phyloP scores from a whole-genome alignment of 441 rosid species.

The Gossypium schwendimanii region DNA sequence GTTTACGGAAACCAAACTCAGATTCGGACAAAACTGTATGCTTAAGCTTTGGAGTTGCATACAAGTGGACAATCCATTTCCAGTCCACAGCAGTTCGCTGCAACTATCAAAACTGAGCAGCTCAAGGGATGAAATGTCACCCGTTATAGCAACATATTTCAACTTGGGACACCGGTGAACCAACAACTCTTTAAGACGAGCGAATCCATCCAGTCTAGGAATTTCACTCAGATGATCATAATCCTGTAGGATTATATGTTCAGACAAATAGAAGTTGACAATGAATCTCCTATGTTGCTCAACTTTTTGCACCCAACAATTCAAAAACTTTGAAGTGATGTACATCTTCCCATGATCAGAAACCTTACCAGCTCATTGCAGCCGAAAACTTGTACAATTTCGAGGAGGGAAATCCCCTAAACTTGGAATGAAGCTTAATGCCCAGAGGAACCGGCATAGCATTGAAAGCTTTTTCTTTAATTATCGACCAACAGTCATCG shows the following conservation, averaged over 20 bases:
- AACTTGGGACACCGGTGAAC: not conserved
- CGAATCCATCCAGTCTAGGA: not conserved
- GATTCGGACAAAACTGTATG: not conserved
- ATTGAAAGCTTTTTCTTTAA: constrained; percentile 3
- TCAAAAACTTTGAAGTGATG: not conserved
- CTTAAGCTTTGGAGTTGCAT: not conserved
- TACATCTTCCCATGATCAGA: not conserved
- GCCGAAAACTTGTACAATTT: not conserved
- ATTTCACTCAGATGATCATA: not conserved
- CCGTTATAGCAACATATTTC: not conserved
- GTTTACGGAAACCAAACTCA: not conserved
- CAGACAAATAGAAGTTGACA: not conserved
- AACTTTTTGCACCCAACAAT: not conserved
- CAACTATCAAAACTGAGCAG: not conserved
- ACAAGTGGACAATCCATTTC: not conserved
- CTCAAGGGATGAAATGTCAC: not conserved
- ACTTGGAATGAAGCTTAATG: not conserved
- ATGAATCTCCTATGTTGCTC: not conserved
- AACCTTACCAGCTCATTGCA: not conserved
- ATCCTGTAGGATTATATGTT: not conserved
- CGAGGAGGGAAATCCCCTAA: not conserved
- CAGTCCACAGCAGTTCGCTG: not conserved
- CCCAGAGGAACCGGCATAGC: not conserved
- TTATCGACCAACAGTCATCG: constrained; percentile 20
- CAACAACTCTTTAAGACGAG: not conserved